Evolutionary conservation across 2,329 filamentous ascomycete species (phyloP).

Genomic region (Paramyrothecium roridum): DNA sequence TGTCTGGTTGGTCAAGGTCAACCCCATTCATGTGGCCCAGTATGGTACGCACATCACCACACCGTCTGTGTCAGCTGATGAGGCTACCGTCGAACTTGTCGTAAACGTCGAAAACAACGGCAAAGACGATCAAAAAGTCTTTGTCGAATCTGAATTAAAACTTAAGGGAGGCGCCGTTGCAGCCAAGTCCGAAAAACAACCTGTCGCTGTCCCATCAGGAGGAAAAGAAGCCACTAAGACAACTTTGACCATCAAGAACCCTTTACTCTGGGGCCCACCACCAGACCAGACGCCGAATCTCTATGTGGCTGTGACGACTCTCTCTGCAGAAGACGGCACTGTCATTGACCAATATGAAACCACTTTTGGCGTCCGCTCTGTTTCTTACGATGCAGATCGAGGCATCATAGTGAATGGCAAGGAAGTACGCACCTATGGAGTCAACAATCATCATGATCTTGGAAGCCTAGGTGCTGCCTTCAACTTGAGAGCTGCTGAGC

Average conservation of each 20-base stretch:
- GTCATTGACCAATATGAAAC: slow-evolving; percentile 45
- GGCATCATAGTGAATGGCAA: slow-evolving; percentile 46
- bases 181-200: slow-evolving; percentile 28
- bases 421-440: slow-evolving; percentile 39
- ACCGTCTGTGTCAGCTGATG: slow-evolving; percentile 36
- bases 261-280: slow-evolving; percentile 45
- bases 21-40: slow-evolving; percentile 1
- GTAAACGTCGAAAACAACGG: slow-evolving; percentile 45
- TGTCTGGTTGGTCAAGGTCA: slow-evolving; percentile 5
- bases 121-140: slow-evolving; percentile 23
- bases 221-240: slow-evolving; percentile 27
- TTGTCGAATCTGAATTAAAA: slow-evolving; percentile 35
- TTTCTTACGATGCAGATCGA: slow-evolving; percentile 34
- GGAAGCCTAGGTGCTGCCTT: slow-evolving; percentile 48
- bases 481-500: slow-evolving; percentile 42
- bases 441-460: slow-evolving; percentile 49
- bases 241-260: slow-evolving; percentile 26
- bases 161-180: slow-evolving; percentile 16
- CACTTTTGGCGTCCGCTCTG: slow-evolving; percentile 43
- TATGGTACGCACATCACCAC: slow-evolving; percentile 46
- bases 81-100: slow-evolving; percentile 39
- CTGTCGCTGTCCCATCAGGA: slow-evolving; percentile 24
- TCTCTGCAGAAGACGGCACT: slow-evolving; percentile 19
- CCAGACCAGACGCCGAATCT: slow-evolving; percentile 43
- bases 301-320: slow-evolving; percentile 41